Conservation (phyloP, 202 grass and related monocot species). For the Panicum virgatum region DNA sequence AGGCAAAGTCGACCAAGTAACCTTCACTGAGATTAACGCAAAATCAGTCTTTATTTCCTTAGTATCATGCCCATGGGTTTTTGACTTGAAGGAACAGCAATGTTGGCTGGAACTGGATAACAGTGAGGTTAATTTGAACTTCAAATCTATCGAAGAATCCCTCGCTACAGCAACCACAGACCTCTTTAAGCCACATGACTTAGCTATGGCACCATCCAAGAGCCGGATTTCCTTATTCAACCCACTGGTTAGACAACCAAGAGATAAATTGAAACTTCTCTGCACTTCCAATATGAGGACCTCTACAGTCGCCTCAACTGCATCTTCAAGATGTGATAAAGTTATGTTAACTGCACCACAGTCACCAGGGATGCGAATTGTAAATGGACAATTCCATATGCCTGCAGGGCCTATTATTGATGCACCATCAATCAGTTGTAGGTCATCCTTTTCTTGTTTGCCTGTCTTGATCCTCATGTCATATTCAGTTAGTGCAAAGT, state of each 20-base stretch:
- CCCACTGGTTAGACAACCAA: background rate
- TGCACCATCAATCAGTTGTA: no score
- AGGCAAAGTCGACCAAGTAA: background rate
- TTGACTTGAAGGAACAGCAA: background rate
- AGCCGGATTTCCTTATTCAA: background rate
- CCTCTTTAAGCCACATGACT: no score
- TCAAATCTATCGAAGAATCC: background rate
- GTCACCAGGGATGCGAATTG: no score
- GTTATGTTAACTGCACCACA: no score
- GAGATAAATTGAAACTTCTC: background rate
- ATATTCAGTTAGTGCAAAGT: conserved; percentile 22
- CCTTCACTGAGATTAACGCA: background rate
- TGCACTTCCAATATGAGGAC: background rate
- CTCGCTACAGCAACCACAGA: background rate
- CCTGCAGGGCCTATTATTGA: no score
- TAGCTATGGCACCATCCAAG: background rate
- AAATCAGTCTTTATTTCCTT: background rate
- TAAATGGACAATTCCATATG: no score
- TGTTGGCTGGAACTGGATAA: background rate
- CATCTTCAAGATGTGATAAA: no score
- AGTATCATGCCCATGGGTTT: conserved; percentile 17
- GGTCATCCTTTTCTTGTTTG: no score
- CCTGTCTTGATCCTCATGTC: conserved; percentile 24
- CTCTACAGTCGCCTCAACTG: conserved; percentile 18
- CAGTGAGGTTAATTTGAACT: background rate